A percentile compares a stretch with the other conserved stretches of the same genome.
Conservation (phyloP, 352 stramenopile species). For the Phytophthora meadii region DNA sequence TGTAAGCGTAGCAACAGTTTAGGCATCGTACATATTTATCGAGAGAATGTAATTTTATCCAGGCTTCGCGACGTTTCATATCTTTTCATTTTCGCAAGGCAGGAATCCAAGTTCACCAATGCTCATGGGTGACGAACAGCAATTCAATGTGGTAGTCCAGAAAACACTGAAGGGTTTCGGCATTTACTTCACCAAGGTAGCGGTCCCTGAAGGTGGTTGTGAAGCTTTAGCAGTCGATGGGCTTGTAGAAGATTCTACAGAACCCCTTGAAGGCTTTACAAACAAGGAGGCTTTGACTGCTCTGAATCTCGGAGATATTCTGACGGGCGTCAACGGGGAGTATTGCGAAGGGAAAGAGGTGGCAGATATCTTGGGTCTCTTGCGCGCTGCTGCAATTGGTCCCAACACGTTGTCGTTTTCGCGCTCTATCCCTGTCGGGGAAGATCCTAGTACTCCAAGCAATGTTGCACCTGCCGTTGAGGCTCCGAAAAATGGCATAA, state of each 20-base stretch:
- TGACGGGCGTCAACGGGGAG: constrained; percentile 42
- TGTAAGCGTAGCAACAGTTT: no score
- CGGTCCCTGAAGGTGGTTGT: not conserved
- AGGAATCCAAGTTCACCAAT: no score
- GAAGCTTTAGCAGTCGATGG: constrained; percentile 44
- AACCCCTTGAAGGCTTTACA: not conserved
- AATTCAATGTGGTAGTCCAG: not conserved
- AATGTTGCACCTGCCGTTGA: not conserved
- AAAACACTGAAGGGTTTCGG: constrained; percentile 50
- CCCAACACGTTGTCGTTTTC: constrained; percentile 46
- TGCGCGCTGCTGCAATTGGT: constrained; percentile 37
- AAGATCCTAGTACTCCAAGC: not conserved
- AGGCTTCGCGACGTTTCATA: no score
- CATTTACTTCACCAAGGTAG: constrained; percentile 54
- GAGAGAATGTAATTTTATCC: no score
- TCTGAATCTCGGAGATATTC: constrained; percentile 45
- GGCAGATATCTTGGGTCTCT: constrained; percentile 34
- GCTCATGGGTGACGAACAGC: no score
- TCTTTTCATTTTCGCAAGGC: no score
- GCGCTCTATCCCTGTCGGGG: constrained; percentile 4
- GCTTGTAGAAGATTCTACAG: constrained; percentile 33
- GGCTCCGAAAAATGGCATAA: constrained; percentile 46
- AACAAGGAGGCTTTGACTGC: not conserved
- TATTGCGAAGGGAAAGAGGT: constrained; percentile 34
- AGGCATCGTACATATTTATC: no score